A percentile compares a stretch with the other conserved stretches of the same genome.
Conservation (phyloP, 2,329 filamentous ascomycete genomes). For the Penicillium aurantiogriseum region DNA sequence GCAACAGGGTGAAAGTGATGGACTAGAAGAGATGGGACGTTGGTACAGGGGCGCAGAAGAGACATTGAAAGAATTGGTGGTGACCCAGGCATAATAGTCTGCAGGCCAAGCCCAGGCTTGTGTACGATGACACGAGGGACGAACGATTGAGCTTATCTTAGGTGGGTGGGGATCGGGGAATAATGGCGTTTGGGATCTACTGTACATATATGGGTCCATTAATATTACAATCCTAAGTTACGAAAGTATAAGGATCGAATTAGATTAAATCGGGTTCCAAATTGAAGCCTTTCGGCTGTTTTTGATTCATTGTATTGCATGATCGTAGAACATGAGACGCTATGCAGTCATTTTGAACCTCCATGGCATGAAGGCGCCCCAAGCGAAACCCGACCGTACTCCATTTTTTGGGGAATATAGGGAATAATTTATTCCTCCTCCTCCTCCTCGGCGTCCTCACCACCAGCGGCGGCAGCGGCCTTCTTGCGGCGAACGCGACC, state of each 20-base stretch:
- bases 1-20: conserved; percentile 47
- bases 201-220: conserved; percentile 11
- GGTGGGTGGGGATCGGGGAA: conserved; percentile 4
- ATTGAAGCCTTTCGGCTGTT: conserved; percentile 39
- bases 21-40: conserved; percentile 46
- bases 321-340: conserved; percentile 43
- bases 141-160: conserved; percentile 13
- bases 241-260: not conserved
- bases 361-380: conserved; percentile 33
- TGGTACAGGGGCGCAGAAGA: conserved; percentile 47
- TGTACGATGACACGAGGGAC: conserved; percentile 23
- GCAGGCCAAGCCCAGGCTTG: not conserved
- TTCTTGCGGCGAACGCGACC: conserved; percentile 99
- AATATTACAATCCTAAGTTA: not conserved
- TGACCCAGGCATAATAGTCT: conserved; percentile 26
- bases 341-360: conserved; percentile 40
- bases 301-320: conserved; percentile 38
- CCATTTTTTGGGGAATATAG: conserved; percentile 29
- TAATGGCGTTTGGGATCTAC: conserved; percentile 27
- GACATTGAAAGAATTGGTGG: conserved; percentile 41
- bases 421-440: conserved; percentile 62
- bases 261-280: conserved; percentile 30
- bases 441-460: conserved; percentile 58
- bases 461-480: conserved; percentile 88
- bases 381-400: conserved; percentile 42